These are phyloP conservation scores for Auricularia sp. DNA, from an alignment of 768 basidiomycete genomes.

Conservation along the genomic window DNA sequence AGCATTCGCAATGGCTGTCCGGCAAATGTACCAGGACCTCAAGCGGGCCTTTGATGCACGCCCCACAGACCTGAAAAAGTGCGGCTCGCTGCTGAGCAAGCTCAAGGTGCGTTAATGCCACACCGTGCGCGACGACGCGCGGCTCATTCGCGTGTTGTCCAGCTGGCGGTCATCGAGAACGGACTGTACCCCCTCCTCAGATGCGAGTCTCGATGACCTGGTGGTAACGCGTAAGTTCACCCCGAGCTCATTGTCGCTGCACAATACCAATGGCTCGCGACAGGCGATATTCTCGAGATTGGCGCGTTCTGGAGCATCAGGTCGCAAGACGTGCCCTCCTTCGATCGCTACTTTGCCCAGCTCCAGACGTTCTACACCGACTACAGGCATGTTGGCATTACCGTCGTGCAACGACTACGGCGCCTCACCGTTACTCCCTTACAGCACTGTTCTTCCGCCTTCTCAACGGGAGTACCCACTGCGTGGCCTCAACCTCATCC, in stretches of 20 bases:
- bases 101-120: constrained; percentile 49
- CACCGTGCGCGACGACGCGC: not conserved
- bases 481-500: constrained; percentile 88
- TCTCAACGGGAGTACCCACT: constrained; percentile 84
- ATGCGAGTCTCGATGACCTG: constrained; percentile 53
- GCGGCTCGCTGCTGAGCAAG: constrained; percentile 50
- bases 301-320: constrained; percentile 92
- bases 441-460: constrained; percentile 60
- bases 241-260: not conserved
- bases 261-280: not conserved
- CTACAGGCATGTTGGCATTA: constrained; percentile 40
- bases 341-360: constrained; percentile 91
- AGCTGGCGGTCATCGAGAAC: constrained; percentile 71
- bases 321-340: constrained; percentile 78
- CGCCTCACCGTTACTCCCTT: constrained; percentile 3
- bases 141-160: not conserved
- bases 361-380: constrained; percentile 85
- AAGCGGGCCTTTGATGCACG: constrained; percentile 53
- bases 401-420: not conserved
- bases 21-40: constrained; percentile 54
- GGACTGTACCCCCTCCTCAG: constrained; percentile 64
- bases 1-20: constrained; percentile 12
- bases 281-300: constrained; percentile 92
- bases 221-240: constrained; percentile 59
- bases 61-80: constrained; percentile 59